These are phyloP conservation scores for Lentinus polychrous DNA, from an alignment of 1,284 basidiomycete genomes.

Conservation along the genomic window DNA sequence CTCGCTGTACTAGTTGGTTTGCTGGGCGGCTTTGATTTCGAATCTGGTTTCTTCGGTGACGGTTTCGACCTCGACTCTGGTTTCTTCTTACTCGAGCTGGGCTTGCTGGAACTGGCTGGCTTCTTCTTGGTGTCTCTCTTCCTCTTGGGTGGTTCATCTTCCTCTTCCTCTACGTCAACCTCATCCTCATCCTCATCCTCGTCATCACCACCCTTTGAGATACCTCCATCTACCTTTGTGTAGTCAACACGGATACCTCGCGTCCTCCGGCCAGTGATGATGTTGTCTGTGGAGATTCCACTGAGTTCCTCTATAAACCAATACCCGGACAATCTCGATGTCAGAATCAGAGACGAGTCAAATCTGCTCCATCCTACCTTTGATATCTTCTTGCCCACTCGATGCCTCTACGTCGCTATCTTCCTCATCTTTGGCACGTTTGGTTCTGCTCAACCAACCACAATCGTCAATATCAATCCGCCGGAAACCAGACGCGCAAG, in stretches of 20 bases:
- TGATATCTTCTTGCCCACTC: conserved; percentile 12
- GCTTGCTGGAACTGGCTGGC: no score
- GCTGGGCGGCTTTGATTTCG: no score
- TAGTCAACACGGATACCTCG: conserved; percentile 30
- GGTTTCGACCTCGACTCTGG: background rate
- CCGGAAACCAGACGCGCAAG: background rate
- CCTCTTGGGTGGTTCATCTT: background rate
- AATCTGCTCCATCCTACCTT: conserved; percentile 18
- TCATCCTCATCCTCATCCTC: conserved; percentile 24
- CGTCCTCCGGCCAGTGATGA: conserved; percentile 27
- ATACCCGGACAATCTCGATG: background rate
- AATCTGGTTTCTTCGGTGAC: no score
- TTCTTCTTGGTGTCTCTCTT: no score
- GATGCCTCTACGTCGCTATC: conserved; percentile 19
- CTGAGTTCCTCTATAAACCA: conserved; percentile 24
- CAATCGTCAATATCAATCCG: background rate
- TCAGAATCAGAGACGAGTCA: background rate
- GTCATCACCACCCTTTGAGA: conserved; percentile 21
- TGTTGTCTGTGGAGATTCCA: conserved; percentile 22
- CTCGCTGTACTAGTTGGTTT: no score
- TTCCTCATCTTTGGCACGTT: conserved; percentile 24
- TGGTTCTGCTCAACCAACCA: conserved; percentile 19
- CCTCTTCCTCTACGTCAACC: background rate
- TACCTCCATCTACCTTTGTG: conserved; percentile 25
- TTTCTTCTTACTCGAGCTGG: background rate